Conservation (phyloP, 257 asterid species). For the Solanum medicagineum region DNA sequence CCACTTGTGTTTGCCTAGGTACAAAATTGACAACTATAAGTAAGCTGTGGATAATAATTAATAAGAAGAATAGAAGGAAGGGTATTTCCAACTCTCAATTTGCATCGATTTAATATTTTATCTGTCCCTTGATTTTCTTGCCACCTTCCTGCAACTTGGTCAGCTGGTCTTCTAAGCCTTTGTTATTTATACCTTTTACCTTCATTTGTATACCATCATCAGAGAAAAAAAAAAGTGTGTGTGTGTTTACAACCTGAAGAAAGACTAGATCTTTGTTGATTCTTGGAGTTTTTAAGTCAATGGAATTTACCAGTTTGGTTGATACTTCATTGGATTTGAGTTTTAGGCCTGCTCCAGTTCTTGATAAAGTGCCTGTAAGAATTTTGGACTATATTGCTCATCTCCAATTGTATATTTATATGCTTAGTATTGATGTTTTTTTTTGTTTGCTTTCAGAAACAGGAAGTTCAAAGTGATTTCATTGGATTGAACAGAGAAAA, state of each 20-base stretch:
- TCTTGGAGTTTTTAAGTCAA: neutral
- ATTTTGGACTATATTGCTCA: neutral
- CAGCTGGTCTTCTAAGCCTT: neutral
- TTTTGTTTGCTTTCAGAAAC: constrained; percentile 35
- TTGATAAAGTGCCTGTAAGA: constrained; percentile 35
- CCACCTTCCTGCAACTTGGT: neutral
- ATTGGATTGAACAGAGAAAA: constrained; percentile 25
- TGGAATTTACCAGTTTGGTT: constrained; percentile 58
- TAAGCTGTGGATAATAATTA: neutral
- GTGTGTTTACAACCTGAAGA: neutral
- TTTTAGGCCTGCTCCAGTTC: constrained; percentile 30
- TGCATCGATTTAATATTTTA: neutral
- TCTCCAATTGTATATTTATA: neutral
- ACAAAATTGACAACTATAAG: neutral
- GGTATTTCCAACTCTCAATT: neutral
- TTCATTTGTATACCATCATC: neutral
- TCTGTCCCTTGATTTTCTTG: neutral
- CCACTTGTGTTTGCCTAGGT: neutral
- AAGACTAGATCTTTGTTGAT: neutral
- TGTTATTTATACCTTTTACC: neutral
- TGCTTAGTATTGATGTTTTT: neutral
- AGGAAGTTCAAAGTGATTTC: constrained; percentile 42
- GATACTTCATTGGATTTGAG: constrained; percentile 73
- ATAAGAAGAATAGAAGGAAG: neutral
- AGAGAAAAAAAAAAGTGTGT: neutral